Base-by-base conservation (phyloP, 2,329 filamentous ascomycete species). In the Dactylellina sp. region DNA sequence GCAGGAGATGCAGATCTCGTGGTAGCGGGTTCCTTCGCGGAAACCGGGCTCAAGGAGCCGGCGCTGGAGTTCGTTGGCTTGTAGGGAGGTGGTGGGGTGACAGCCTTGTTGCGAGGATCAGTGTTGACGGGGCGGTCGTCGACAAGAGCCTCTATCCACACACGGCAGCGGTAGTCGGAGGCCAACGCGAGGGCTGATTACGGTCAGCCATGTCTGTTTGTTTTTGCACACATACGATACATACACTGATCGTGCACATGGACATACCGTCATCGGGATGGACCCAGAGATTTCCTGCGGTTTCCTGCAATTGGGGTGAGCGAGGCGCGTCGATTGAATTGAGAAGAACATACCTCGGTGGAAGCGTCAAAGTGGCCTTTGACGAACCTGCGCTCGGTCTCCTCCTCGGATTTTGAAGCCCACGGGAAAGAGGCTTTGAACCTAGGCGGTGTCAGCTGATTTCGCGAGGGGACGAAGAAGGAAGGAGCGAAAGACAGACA, bases 281-380 rank as follows among this genome's bases (percentile, higher is more conserved):
- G 56, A 98, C 93, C 95, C 95, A 99, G 59, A 99, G 88, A 81
- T 97, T 99, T 49, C 95, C 95, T 24, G 95, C 95, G 28, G 95
- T 93, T 60, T 75, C 74, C 24, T 53, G 20, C 12, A 22, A n/a
- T 37, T n/a, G 14, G 11, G 32, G 28, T 20, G 14, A 37, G 12
- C 4, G 11, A 16, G 11, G 24, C 28, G 11, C 28, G 28, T 44
- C n/a, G n/a, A 22, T 7, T 44, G 11, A 76, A 76, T 84, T 98
- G 42, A 22, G 14, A 11, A n/a, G 22, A 20, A 95, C 25, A 18
- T 4, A 53, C 49, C 80, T 98, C 93, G 65, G 86, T 86, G 78
- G 93, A 96, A 7, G 93, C 96, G 28, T 90, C 82, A 25, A 95
- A 88, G 49, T 76, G 63, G 5, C 86, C 87, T 84, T 97, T 97